Conservation (phyloP, 371 early-diverging fungal species). For the Mortierella sp. region DNA sequence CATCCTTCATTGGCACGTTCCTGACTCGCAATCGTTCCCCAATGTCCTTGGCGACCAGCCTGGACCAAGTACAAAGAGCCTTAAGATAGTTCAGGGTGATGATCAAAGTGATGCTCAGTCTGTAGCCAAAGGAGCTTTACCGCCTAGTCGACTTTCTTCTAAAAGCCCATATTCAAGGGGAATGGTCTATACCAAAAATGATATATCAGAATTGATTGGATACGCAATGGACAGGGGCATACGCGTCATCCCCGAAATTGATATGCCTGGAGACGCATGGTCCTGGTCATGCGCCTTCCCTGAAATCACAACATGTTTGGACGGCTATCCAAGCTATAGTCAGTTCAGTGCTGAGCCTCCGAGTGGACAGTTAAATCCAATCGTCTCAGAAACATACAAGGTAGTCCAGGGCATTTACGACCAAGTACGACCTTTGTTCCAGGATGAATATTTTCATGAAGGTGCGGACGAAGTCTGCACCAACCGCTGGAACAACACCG, state of each 20-base stretch:
- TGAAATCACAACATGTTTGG: conserved; percentile 64
- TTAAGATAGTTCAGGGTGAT: neutral
- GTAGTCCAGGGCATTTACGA: conserved; percentile 68
- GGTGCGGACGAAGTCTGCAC: conserved; percentile 82
- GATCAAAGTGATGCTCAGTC: neutral
- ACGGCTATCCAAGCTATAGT: conserved; percentile 66
- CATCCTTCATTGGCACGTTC: conserved; percentile 85
- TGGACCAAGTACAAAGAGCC: neutral
- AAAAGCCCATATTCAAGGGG: conserved; percentile 74
- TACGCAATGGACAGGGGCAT: conserved; percentile 79
- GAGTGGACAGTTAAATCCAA: conserved; percentile 79
- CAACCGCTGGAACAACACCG: conserved; percentile 69
- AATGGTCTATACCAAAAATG: conserved; percentile 66
- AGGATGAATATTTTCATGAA: conserved; percentile 73
- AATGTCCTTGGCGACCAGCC: conserved; percentile 57
- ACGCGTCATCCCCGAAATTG: conserved; percentile 82
- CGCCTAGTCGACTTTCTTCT: conserved; percentile 62
- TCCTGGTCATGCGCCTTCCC: conserved; percentile 61
- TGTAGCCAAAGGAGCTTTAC: conserved; percentile 43
- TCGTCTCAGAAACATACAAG: conserved; percentile 64
- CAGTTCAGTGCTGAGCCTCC: conserved; percentile 77
- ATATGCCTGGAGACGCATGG: conserved; percentile 76
- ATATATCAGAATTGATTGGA: conserved; percentile 69
- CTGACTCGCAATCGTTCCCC: conserved; percentile 80
- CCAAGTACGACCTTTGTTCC: conserved; percentile 71